Percentiles rank a stretch among this genome's conserved stretches.
These are phyloP conservation scores for Lachnellula arida DNA, from an alignment of 2,329 filamentous ascomycete genomes.

Conservation along the genomic window DNA sequence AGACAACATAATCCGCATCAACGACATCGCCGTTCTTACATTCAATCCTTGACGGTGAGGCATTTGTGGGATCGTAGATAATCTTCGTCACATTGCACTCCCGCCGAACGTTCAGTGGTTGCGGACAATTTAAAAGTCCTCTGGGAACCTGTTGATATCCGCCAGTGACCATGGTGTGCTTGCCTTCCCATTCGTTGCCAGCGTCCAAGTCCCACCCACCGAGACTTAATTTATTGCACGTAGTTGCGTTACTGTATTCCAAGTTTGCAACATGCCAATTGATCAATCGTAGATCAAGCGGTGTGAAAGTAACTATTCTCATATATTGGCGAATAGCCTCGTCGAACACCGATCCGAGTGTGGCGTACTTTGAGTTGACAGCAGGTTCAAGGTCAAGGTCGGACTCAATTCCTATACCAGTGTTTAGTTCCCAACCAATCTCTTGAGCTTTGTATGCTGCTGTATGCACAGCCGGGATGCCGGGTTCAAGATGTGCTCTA, in stretches of 20 bases:
- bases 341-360: constrained; percentile 86
- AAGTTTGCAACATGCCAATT: constrained; percentile 99
- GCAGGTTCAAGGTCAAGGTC: constrained; percentile 68
- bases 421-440: constrained; percentile 78
- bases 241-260: constrained; percentile 94
- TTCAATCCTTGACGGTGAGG: constrained; percentile 55
- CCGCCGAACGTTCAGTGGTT: constrained; percentile 70
- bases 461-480: constrained; percentile 62
- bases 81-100: constrained; percentile 70
- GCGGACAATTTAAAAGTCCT: constrained; percentile 74
- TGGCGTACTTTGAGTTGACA: constrained; percentile 60
- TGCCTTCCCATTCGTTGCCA: constrained; percentile 94
- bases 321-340: constrained; percentile 87
- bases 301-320: constrained; percentile 71
- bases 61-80: constrained; percentile 50
- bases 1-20: constrained; percentile 85
- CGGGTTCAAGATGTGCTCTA: constrained; percentile 65
- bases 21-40: constrained; percentile 74
- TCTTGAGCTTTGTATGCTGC: constrained; percentile 71
- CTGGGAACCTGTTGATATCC: constrained; percentile 93
- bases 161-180: constrained; percentile 87
- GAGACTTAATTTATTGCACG: constrained; percentile 80
- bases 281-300: constrained; percentile 82
- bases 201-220: constrained; percentile 95
- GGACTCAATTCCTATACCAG: constrained; percentile 55